These are phyloP conservation scores for Fusarium solani-melongenae DNA, from an alignment of 2,329 filamentous ascomycete species.

Conservation along the genomic window DNA sequence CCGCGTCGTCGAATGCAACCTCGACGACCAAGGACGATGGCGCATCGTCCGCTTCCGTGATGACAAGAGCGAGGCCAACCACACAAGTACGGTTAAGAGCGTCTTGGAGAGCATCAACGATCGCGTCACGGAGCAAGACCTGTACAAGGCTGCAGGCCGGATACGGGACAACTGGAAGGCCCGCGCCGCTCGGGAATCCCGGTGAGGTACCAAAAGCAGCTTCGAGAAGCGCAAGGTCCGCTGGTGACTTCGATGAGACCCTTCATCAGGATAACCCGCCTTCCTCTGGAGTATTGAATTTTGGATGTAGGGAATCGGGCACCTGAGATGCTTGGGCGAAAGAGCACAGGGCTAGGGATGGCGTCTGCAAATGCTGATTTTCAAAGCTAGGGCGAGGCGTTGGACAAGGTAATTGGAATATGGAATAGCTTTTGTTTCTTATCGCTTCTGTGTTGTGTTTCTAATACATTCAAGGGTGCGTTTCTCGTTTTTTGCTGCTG, in stretches of 20 bases:
- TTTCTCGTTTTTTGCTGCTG: background rate
- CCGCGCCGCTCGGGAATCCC: slow-evolving; percentile 18
- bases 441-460: background rate
- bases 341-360: background rate
- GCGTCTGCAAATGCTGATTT: slow-evolving; percentile 26
- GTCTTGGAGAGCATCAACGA: slow-evolving; percentile 92
- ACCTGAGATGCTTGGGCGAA: background rate
- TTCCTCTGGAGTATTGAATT: background rate
- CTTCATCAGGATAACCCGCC: background rate
- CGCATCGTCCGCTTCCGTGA: slow-evolving; percentile 90
- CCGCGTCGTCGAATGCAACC: slow-evolving; percentile 88
- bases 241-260: too few relatives aligned
- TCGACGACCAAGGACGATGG: slow-evolving; percentile 82
- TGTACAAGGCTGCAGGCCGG: slow-evolving; percentile 74
- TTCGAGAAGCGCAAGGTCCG: background rate
- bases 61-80: slow-evolving; percentile 92
- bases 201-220: slow-evolving; percentile 68
- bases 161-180: slow-evolving; percentile 87
- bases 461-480: background rate
- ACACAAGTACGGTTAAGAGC: slow-evolving; percentile 83
- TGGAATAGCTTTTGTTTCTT: background rate
- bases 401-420: slow-evolving; percentile 19
- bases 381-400: slow-evolving; percentile 37
- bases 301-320: background rate
- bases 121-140: slow-evolving; percentile 83